phyloP scores from a whole-genome alignment of 768 basidiomycete genomes.

The Tricholoma sp. region DNA sequence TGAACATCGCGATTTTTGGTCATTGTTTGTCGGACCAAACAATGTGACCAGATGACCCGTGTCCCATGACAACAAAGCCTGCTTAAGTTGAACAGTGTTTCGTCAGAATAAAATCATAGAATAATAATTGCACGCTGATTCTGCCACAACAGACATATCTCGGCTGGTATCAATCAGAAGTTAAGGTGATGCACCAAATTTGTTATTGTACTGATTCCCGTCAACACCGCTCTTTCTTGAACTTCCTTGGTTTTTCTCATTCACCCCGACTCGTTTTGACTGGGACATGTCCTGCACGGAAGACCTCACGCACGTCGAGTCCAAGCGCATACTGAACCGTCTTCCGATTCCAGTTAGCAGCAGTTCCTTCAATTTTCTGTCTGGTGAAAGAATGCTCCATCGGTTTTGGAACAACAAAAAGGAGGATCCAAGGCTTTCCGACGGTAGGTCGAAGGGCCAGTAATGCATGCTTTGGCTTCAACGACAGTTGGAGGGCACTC shows the following conservation, averaged over 20 bases:
- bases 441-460: background rate
- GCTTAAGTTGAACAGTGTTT: too few species aligned
- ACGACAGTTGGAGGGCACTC: background rate
- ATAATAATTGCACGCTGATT: background rate
- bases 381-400: background rate
- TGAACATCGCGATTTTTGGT: too few species aligned
- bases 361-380: background rate
- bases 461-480: background rate
- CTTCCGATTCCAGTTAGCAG: background rate
- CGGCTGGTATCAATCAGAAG: background rate
- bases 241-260: background rate
- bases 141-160: background rate
- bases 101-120: too few species aligned
- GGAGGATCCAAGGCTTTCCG: background rate
- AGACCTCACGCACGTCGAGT: background rate
- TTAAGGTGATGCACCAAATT: background rate
- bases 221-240: background rate
- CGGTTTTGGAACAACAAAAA: background rate
- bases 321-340: background rate
- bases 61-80: too few species aligned
- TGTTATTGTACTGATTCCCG: background rate
- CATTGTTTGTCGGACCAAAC: too few species aligned
- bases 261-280: background rate
- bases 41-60: too few species aligned
- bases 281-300: too few species aligned